A percentile compares a stretch with the other conserved stretches of the same genome.
Evolutionary conservation across 2,329 filamentous ascomycete genomes (phyloP).

Genomic region (Aureobasidium vineae): DNA sequence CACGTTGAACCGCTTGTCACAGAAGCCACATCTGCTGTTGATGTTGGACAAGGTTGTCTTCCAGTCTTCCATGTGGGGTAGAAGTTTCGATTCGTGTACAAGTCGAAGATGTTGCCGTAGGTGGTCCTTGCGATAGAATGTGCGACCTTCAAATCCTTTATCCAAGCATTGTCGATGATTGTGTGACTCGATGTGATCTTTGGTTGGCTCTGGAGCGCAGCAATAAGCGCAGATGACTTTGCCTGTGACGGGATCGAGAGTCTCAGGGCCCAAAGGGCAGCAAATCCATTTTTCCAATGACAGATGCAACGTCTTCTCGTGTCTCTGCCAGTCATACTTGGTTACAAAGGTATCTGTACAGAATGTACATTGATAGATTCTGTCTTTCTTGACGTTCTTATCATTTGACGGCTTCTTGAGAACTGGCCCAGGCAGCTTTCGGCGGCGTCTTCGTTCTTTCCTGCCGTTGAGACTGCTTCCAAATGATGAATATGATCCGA

Average conservation of each 20-base stretch:
- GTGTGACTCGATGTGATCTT: slow-evolving; percentile 59
- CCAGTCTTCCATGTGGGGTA: slow-evolving; percentile 64
- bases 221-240: slow-evolving; percentile 60
- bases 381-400: slow-evolving; percentile 35
- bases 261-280: slow-evolving; percentile 57
- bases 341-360: slow-evolving; percentile 57
- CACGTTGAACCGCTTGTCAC: slow-evolving; percentile 46
- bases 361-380: slow-evolving; percentile 59
- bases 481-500: slow-evolving; percentile 56
- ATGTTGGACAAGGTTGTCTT: slow-evolving; percentile 56
- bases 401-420: slow-evolving; percentile 39
- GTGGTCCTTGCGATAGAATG: slow-evolving; percentile 63
- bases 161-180: slow-evolving; percentile 65
- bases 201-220: slow-evolving; percentile 52
- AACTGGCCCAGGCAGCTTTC: slow-evolving; percentile 37
- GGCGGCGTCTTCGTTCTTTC: slow-evolving; percentile 55
- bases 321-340: slow-evolving; percentile 62
- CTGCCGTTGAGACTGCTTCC: slow-evolving; percentile 53
- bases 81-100: slow-evolving; percentile 61
- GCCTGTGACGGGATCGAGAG: slow-evolving; percentile 57
- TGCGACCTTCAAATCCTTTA: slow-evolving; percentile 61
- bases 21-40: slow-evolving; percentile 57
- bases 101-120: slow-evolving; percentile 60
- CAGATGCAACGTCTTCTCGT: slow-evolving; percentile 64
- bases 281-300: slow-evolving; percentile 65